Base-by-base conservation (phyloP, 345 rosid species). In the Trapa bicornis region DNA sequence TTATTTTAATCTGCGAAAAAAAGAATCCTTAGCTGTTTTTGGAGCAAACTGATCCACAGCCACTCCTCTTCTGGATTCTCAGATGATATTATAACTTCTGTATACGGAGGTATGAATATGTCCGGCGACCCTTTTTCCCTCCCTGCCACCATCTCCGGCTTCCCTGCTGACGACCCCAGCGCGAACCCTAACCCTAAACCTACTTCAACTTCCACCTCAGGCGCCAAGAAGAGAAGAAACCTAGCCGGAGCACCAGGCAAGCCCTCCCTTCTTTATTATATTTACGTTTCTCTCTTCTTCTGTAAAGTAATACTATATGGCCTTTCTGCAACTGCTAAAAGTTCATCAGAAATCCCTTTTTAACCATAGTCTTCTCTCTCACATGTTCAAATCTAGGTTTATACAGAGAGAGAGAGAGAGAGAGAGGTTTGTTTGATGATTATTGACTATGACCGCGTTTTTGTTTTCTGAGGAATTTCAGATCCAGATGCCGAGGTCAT, bases 161-260 rank as follows among this genome's bases (percentile, higher is more conserved):
- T 79, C 43, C 66, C 79, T 10, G 58, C 73, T 72, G 64, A 68
- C 64, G 75, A 76, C 53, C 75, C 78, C 64, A 67, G 78, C 85
- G 82, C 84, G 80, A 85, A 83, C 80, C 88, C 88, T 81, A 81
- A 73, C 68, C 60, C 81, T n/a, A 78, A 77, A 68, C 76, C 79
- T 11, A 41, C 42, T 11, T 9, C 63, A 9, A 8, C 63, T 33
- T 58, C 63, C 38, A 35, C 63, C 13, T 58, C 63, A 1, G 63
- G 63, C 2, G 37, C 63, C 68, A 87, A 87, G 75, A 86, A 65
- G 81, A 87, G 81, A 78, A 76, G 91, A 78, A 87, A 76, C 72
- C 72, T 85, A 64, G 90, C 94, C 4, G 94, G 94, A 67, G 85
- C 79, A 67, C 94, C 94, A 85, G 94, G 94, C 76, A 71, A 80